Conservation (phyloP, 176 grass and related monocot genomes). For the Aegilops umbellulata region DNA sequence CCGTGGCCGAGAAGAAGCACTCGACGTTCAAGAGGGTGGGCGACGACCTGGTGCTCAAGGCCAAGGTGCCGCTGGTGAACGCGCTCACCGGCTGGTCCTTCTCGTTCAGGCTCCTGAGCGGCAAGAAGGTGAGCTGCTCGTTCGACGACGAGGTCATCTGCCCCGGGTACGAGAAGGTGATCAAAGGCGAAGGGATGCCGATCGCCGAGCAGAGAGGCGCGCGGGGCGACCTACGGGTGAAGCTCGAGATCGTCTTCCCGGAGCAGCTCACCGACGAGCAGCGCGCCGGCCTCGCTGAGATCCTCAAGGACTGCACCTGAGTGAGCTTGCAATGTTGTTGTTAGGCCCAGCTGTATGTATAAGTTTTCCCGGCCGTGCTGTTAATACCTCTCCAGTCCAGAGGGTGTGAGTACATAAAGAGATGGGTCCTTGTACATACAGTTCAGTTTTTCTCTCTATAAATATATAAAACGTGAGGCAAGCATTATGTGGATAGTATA, state of each 20-base stretch:
- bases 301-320: slow-evolving; percentile 62
- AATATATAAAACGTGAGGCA: slow-evolving; percentile 32
- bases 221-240: slow-evolving; percentile 65
- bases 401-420: slow-evolving; percentile 45
- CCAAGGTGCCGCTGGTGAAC: slow-evolving; percentile 73
- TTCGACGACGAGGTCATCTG: slow-evolving; percentile 76
- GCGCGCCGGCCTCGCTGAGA: slow-evolving; percentile 40
- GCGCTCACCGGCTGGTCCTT: slow-evolving; percentile 89
- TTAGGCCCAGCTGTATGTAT: slow-evolving; percentile 26
- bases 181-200: slow-evolving; percentile 83
- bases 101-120: slow-evolving; percentile 63
- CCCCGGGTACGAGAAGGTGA: slow-evolving; percentile 72
- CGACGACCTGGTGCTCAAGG: slow-evolving; percentile 85
- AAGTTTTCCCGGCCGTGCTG: slow-evolving; percentile 53
- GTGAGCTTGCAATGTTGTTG: background rate
- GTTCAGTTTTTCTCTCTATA: slow-evolving; percentile 42
- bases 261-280: slow-evolving; percentile 64
- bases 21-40: slow-evolving; percentile 72
- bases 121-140: slow-evolving; percentile 69
- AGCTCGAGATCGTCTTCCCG: slow-evolving; percentile 74
- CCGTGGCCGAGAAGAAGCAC: slow-evolving; percentile 76
- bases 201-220: slow-evolving; percentile 43
- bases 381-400: slow-evolving; percentile 40
- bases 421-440: slow-evolving; percentile 70
- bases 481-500: slow-evolving; percentile 33